Evolutionary conservation across 2,329 filamentous ascomycete species (phyloP).

Genomic region (Phialophora tarda): DNA sequence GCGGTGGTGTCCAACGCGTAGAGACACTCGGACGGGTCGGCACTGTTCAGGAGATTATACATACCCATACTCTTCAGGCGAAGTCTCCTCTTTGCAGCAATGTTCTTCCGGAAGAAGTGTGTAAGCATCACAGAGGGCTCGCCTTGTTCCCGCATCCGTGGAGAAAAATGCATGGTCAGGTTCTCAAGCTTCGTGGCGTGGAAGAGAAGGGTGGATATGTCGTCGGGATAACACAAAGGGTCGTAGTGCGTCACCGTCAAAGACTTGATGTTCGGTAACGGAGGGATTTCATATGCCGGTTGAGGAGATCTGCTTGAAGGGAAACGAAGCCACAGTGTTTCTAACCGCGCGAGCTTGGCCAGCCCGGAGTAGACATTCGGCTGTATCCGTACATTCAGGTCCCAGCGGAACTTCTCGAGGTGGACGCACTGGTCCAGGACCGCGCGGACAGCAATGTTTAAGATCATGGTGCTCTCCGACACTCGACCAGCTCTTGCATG

Average conservation of each 20-base stretch:
- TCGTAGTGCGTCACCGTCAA: conserved; percentile 66
- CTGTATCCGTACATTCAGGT: conserved; percentile 65
- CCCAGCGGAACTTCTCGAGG: conserved; percentile 64
- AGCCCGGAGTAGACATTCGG: conserved; percentile 64
- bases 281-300: conserved; percentile 61
- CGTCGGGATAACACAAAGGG: conserved; percentile 68
- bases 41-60: conserved; percentile 62
- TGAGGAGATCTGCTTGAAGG: conserved; percentile 62
- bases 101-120: conserved; percentile 62
- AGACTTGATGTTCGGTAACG: conserved; percentile 60
- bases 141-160: conserved; percentile 64
- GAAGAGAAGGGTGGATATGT: conserved; percentile 62
- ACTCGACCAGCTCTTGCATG: conserved; percentile 63
- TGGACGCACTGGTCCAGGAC: conserved; percentile 64
- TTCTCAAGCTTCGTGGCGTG: conserved; percentile 61
- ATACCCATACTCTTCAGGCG: conserved; percentile 58
- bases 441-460: conserved; percentile 65
- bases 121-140: conserved; percentile 63
- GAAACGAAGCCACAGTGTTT: conserved; percentile 61
- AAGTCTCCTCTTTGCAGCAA: conserved; percentile 55
- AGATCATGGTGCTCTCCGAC: conserved; percentile 68
- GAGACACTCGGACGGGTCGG: conserved; percentile 56
- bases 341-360: conserved; percentile 56
- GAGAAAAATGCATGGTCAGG: conserved; percentile 65
- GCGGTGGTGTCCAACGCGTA: conserved; percentile 49